Evolutionary conservation across 192 early-diverging fungal species (phyloP), one percentile per base, ranked within the genome.

Genomic region (Piromyces finnis): DNA sequence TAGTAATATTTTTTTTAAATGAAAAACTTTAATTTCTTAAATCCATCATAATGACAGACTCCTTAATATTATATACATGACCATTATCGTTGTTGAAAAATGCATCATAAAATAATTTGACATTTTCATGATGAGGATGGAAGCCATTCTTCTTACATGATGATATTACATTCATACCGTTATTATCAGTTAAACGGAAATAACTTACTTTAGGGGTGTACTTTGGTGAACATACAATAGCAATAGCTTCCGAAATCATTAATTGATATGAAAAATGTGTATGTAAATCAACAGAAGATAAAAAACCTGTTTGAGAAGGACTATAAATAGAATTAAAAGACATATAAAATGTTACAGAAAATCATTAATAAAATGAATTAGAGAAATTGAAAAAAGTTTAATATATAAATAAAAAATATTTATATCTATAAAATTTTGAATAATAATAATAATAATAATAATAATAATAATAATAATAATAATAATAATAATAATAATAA

Each of bases 291-390:
- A 97, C 90, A 9, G 95, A 96, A 82, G 92, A 93, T 92, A 97
- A 91, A 82, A 97, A 97, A 82, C 95, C 96, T 12, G 95, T 91
- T 85, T 97, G 95, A n/a, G 94, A 91, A 28, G 95, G 95, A 84
- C 96, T 95, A 6, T 94, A 95, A 87, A 89, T 9, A 41, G 35
- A 41, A 79, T 82, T 26, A 39, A n/a, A n/a, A n/a, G n/a, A n/a
- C n/a, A n/a, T 22, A n/a, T 37, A 37, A 14, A 14, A 37, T 14
- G 13, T 37, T 14, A 14, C 5, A 14, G 7, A 37, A 37, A 37
- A 37, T 9, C 5, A 14, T 14, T 14, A 37, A 37, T 14, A 6
- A 37, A 37, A 14, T 37, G 13, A 37, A 37, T 1, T 14, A 12
- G 13, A 12, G 13, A 37, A 37, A 13, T 37, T 6, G 13, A 37